Conservation (phyloP, 2,329 filamentous ascomycete species). For the Botryotinia narcissicola region DNA sequence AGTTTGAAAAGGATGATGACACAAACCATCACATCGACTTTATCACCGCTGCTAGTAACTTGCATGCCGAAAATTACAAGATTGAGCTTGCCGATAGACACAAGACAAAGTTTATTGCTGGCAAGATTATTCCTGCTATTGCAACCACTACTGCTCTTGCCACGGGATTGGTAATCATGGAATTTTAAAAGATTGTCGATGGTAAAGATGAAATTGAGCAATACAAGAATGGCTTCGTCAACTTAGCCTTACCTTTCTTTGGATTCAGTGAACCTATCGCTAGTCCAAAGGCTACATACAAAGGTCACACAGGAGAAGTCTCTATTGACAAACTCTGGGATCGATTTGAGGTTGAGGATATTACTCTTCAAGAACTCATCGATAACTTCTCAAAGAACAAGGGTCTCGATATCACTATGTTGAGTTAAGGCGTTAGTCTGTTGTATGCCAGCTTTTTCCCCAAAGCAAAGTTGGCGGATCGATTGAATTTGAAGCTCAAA, state of each 20-base stretch:
- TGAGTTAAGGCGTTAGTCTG: slow-evolving; percentile 95
- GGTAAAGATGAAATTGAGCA: slow-evolving; percentile 96
- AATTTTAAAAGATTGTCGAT: slow-evolving; percentile 95
- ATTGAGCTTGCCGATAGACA: slow-evolving; percentile 89
- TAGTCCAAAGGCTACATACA: slow-evolving; percentile 89
- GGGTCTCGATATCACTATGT: slow-evolving; percentile 83
- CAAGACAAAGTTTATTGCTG: slow-evolving; percentile 99
- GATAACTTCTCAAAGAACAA: slow-evolving; percentile 71
- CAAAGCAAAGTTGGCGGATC: slow-evolving; percentile 72
- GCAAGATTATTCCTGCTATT: slow-evolving; percentile 98
- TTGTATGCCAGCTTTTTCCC: slow-evolving; percentile 94
- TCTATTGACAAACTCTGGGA: slow-evolving; percentile 97
- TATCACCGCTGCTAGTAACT: slow-evolving; percentile 94
- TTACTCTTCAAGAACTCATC: slow-evolving; percentile 81
- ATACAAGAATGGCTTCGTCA: slow-evolving; percentile 99
- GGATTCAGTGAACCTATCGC: slow-evolving; percentile 96
- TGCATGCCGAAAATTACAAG: slow-evolving; percentile 97
- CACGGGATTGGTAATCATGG: slow-evolving; percentile 86
- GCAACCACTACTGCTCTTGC: slow-evolving; percentile 95
- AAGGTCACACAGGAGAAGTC: slow-evolving; percentile 74
- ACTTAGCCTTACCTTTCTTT: slow-evolving; percentile 94
- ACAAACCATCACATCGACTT: slow-evolving; percentile 98
- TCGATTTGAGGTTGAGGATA: slow-evolving; percentile 84
- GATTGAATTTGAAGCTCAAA: slow-evolving; percentile 79
- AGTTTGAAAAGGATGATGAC: slow-evolving; percentile 99